These are phyloP conservation scores for Aspergillus biplanus DNA, from an alignment of 495 filamentous ascomycete genomes.

Conservation along the genomic window DNA sequence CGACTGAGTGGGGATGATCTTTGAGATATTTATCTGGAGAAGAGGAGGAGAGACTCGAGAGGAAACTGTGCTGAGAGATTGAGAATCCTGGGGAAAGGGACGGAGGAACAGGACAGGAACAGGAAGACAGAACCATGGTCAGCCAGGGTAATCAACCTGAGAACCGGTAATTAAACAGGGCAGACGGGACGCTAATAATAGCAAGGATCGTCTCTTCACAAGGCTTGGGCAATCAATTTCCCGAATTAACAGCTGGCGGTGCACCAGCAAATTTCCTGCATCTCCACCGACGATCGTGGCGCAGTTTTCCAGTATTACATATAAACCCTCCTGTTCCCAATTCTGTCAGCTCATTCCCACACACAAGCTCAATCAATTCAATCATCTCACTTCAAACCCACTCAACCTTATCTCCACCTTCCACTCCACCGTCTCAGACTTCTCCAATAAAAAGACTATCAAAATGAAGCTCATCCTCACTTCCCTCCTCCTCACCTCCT, in stretches of 20 bases:
- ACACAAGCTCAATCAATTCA: neutral
- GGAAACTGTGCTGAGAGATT: no score
- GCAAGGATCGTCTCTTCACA: neutral
- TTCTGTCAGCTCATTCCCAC: neutral
- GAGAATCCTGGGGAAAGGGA: no score
- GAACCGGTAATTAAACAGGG: neutral
- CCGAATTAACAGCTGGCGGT: constrained; percentile 2
- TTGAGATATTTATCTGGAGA: no score
- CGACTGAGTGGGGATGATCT: no score
- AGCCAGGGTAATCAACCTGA: neutral
- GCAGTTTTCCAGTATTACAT: neutral
- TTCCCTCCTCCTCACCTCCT: constrained; percentile 22
- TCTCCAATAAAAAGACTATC: constrained; percentile 16
- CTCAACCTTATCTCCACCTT: neutral
- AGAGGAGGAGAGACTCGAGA: no score
- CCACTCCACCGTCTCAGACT: neutral
- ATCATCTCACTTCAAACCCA: neutral
- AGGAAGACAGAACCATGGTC: neutral
- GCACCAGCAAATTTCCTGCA: neutral
- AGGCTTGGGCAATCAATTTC: neutral
- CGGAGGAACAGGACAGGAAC: neutral
- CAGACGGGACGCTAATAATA: neutral
- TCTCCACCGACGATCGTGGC: constrained; percentile 1
- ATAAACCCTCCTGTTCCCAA: neutral
- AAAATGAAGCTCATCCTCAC: constrained; percentile 26